Percentiles rank a stretch among this genome's conserved stretches.
Conservation (phyloP, 495 filamentous ascomycete genomes). For the Gamarada debralockiae region DNA sequence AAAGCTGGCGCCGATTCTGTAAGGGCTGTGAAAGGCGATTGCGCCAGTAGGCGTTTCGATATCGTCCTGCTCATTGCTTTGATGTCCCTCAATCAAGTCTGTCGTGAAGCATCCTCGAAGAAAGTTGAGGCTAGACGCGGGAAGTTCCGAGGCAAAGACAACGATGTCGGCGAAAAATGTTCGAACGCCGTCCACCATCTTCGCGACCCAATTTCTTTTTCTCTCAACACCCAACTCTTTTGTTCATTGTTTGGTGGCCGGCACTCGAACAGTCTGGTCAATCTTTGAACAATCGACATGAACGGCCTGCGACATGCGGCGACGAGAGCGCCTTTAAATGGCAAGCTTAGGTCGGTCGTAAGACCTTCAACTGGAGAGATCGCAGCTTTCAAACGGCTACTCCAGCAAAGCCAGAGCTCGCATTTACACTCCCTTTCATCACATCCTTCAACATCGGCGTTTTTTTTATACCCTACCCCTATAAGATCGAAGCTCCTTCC, state of each 20-base stretch:
- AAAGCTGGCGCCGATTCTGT: slow-evolving; percentile 23
- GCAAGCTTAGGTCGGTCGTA: slow-evolving; percentile 32
- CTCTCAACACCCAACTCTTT: slow-evolving; percentile 7
- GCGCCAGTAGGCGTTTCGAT: slow-evolving; percentile 42
- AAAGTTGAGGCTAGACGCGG: slow-evolving; percentile 19
- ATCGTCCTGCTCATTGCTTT: slow-evolving; percentile 38
- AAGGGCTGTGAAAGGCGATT: slow-evolving; percentile 29
- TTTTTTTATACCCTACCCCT: slow-evolving; percentile 15
- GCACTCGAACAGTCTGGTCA: background rate
- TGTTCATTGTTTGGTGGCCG: background rate
- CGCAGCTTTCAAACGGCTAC: slow-evolving; percentile 56
- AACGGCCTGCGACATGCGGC: slow-evolving; percentile 40
- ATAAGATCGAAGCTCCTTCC: slow-evolving; percentile 45
- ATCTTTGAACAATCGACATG: slow-evolving; percentile 31
- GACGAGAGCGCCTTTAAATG: slow-evolving; percentile 35
- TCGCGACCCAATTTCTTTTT: slow-evolving; percentile 1
- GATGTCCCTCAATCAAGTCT: background rate
- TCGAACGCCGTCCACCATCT: slow-evolving; percentile 12
- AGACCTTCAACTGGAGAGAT: slow-evolving; percentile 46
- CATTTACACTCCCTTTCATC: slow-evolving; percentile 26
- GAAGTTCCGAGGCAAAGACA: background rate
- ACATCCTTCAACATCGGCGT: slow-evolving; percentile 16
- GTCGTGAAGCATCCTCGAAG: background rate
- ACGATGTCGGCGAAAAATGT: slow-evolving; percentile 20
- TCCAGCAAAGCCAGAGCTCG: slow-evolving; percentile 32